Base-by-base conservation (phyloP, 768 basidiomycete genomes). In the Kwoniella heveanensis region DNA sequence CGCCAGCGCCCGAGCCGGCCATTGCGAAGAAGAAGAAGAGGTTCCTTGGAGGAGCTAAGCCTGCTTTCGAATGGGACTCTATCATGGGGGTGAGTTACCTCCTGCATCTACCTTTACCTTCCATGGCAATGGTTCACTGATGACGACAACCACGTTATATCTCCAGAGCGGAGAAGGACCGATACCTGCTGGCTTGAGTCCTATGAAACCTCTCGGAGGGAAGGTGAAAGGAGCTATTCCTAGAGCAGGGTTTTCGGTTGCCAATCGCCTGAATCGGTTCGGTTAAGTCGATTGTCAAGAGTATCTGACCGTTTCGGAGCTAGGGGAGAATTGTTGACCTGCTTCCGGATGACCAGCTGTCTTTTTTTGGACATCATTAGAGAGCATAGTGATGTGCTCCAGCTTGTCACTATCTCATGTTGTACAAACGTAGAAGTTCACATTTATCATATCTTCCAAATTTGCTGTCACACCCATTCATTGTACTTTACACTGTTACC, bases 11-110 rank as follows among this genome's bases (percentile, higher is more conserved):
- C 13, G 37, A 29, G 2, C 22, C 49, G 32, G 54, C 26, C 15
- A 52, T 36, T 6, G 73, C 70, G 56, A 74, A 77, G 75, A 77
- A 77, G 71, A 77, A 74, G 69, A 77, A 74, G 64, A 50, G 71
- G 26, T 67, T 69, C 53, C 46, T 74, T 32, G 61, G 72, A 15
- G 73, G 65, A 24, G 65, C 60, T 6, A 62, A 67, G 50, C 53
- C 75, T 7, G 60, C 69, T 32, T 77, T 77, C 51, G 59, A 62
- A 21, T 77, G 75, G 75, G 75, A 77, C 58, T 62, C 70, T 4
- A 68, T 77, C 30, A 47, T 74, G 65, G 66, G 66, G 10, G 75
- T 77, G 55, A 72, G 72, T 72, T 17, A 13, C 32, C 7, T 5
- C 12, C 27, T 1, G 19, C n/a, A n/a, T n/a, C n/a, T n/a, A n/a